A percentile compares a stretch with the other conserved stretches of the same genome.
Conservation (phyloP, 345 rosid genomes). For the Eucalyptus sp. region DNA sequence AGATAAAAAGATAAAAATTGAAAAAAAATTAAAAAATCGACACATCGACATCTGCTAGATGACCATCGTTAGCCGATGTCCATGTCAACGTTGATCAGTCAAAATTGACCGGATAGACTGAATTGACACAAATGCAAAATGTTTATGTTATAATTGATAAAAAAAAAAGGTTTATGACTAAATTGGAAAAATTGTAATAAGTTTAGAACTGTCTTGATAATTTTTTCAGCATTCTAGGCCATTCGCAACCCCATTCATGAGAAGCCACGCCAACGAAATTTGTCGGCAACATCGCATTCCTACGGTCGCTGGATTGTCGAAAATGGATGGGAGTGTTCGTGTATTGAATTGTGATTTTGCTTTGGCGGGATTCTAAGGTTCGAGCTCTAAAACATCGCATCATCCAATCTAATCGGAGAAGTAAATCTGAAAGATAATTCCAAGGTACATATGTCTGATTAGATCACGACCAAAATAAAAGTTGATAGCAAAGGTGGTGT, state of each 20-base stretch:
- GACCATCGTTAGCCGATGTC: rapidly evolving
- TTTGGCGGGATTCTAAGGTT: background rate
- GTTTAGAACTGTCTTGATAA: too few relatives aligned
- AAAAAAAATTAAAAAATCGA: too few relatives aligned
- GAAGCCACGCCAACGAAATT: background rate
- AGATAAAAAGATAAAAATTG: too few relatives aligned
- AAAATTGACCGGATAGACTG: rapidly evolving
- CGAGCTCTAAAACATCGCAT: background rate
- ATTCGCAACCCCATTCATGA: background rate
- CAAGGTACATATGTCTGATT: background rate
- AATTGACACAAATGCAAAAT: too few relatives aligned
- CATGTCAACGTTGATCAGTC: rapidly evolving
- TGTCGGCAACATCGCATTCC: background rate
- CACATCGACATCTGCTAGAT: rapidly evolving
- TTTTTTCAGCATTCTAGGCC: background rate
- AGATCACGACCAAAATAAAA: background rate
- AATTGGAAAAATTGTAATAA: too few relatives aligned
- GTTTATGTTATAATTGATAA: too few relatives aligned
- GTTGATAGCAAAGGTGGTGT: background rate
- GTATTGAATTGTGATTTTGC: background rate
- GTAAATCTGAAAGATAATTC: background rate
- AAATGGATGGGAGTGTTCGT: background rate
- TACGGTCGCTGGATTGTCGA: background rate
- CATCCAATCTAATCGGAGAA: background rate
- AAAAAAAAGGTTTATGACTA: too few relatives aligned